Evolutionary conservation across 23 red algal species (phyloP), one percentile per base, ranked within the genome.

Genomic region (Cyanidiococcus yangmingshanensis): DNA sequence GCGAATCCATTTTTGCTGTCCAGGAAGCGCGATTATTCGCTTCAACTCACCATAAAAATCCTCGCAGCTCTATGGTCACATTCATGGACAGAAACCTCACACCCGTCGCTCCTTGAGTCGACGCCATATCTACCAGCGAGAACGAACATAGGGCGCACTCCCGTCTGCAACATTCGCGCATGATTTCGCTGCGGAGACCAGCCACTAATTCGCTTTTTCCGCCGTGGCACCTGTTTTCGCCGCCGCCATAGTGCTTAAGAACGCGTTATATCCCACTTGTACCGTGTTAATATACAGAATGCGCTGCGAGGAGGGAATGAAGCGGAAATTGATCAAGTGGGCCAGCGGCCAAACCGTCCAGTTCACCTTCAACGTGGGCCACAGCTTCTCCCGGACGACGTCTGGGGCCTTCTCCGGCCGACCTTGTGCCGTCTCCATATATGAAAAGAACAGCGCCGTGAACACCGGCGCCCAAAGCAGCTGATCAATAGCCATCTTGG

Each of bases 211-310:
- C 12, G 45, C 21, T 1, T 78, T 78, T 39, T 40, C 37, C 76
- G 16, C 58, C 37, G 1, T 2, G 37, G 21, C 45, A 21, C 45
- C 21, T 21, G 45, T 54, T 29, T 81, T 81, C 39, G 78, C 37
- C 30, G 87, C 87, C 39, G 84, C 80, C 94, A 92, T 91, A 39
- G 94, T 98, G 38, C 79, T 85, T 26, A 98, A 76, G 58, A 98
- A 98, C 15, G 94, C 89, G 83, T 98, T 98, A 85, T 98, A 98
- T 12, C 94, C 94, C 50, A 98, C 79, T 58, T 87, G 85, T 7
- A 98, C 85, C 17, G 87, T 88, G 80, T 98, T 98, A 76, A 98
- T 98, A 76, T 98, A 98, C 38, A 98, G 76, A 78, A 98, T 91
- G 18, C 94, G 87, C 82, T 98, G 94, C 21, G 84, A 89, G 1